Base-by-base conservation (phyloP, 257 asterid genomes). In the Nicotiana obtusifolia region DNA sequence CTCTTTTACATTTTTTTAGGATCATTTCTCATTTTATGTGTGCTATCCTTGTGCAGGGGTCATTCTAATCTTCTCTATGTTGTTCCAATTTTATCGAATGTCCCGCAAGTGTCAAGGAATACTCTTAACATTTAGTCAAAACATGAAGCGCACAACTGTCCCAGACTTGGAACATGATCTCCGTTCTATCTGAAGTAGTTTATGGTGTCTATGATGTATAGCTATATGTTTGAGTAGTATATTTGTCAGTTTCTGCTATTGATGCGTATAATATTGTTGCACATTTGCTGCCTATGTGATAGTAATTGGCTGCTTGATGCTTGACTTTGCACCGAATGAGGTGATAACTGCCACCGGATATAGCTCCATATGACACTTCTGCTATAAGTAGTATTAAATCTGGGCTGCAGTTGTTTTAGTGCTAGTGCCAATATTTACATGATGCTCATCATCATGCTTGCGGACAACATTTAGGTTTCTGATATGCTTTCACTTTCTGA, bases 401-500 rank as follows among this genome's bases (percentile, higher is more conserved):
- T 26, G 28, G 67, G 76, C 9, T 47, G 77, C 2, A 49, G 44
- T 53, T 59, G 44, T 44, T 20, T 64, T 33, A 78, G 14, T 79
- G 44, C 75, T 60, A 35, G 37, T 24, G 47, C 17, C 31, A 49
- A 49, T 11, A 28, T 80, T 65, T 44, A 65, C 15, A 56, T 37
- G 56, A 26, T 30, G 30, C 17, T 62, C 22, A 17, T 22, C 44
- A 3, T 16, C 57, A 37, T 66, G 49, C 30, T 80, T 80, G 64
- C 5, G 15, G n/a, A 30, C 22, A 80, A 5, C 65, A 47, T 9
- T 64, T 54, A 26, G 44, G 44, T 26, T 20, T 64, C 33, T 65
- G n/a, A 80, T 47, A 56, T 80, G 67, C 13, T 52, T 24, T 41
- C 53, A 80, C 52, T 47, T 71, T 47, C 33, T 82, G 64, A 53